phyloP scores from a whole-genome alignment of 495 filamentous ascomycete genomes.

The Lophiostoma macrostomum region DNA sequence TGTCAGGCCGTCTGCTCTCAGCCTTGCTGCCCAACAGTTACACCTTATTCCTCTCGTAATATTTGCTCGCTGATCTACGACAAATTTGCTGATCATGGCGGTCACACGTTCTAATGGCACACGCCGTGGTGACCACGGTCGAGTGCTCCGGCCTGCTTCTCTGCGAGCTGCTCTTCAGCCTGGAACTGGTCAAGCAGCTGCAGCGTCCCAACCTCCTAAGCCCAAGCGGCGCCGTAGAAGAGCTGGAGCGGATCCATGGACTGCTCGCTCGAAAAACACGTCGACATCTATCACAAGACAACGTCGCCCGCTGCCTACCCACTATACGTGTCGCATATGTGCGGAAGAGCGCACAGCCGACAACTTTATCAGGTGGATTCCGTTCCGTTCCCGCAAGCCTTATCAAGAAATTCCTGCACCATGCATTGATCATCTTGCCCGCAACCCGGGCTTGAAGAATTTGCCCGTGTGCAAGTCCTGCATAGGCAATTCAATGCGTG shows the following conservation, averaged over 20 bases:
- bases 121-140: too few species aligned
- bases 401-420: slow-evolving; percentile 1
- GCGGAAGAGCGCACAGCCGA: background rate
- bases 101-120: too few species aligned
- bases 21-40: too few species aligned
- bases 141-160: too few species aligned
- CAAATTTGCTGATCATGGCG: too few species aligned
- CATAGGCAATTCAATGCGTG: slow-evolving; percentile 5
- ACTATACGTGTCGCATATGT: slow-evolving; percentile 24
- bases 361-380: slow-evolving; percentile 3
- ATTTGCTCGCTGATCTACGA: too few species aligned
- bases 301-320: slow-evolving; percentile 6
- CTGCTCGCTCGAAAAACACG: background rate
- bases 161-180: too few species aligned
- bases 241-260: slow-evolving; percentile 11
- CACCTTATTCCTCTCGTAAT: too few species aligned
- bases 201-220: background rate
- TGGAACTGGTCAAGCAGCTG: too few species aligned
- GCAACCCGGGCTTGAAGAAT: slow-evolving; percentile 9
- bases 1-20: too few species aligned
- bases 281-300: background rate
- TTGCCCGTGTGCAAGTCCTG: slow-evolving; percentile 16
- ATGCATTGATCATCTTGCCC: slow-evolving; percentile 14
- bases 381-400: background rate
- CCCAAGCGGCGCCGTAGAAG: background rate